Base-by-base conservation (phyloP, 2,329 filamentous ascomycete species). In the Colletotrichum sp. region DNA sequence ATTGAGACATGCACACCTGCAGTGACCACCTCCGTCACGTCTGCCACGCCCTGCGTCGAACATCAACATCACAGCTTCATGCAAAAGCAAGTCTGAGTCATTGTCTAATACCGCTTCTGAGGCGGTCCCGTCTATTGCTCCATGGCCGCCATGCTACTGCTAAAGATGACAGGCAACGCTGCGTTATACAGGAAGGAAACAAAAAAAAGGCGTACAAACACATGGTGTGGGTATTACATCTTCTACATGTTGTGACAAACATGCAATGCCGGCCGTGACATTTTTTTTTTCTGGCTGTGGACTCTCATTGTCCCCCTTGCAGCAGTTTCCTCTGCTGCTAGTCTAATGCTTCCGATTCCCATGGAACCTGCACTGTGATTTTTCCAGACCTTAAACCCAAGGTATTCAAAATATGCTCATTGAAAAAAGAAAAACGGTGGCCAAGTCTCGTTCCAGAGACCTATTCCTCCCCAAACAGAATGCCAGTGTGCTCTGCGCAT, bases 401-500 rank as follows among this genome's bases (percentile, higher is more conserved):
- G 28, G 44, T 28, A 24, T 34, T 65, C 52, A 62, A 39, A 32
- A 36, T 60, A 65, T 69, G 70, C 70, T 65, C 44, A 52, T 21
- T 62, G 18, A 64, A 36, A 34, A 8, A 69, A 67, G 39, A 32
- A 24, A 64, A 21, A 16, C 13, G 21, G 24, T 15, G 30, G n/a
- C n/a, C n/a, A 3, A 10, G 59, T 8, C 26, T 68, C 60, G 21
- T 59, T 18, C 26, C 26, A 12, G 24, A 49, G 67, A 52, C 24
- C 59, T 49, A 75, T 21, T 75, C 71, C 44, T 77, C 75, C 10
- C 75, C 77, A 52, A 78, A 78, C 26, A 78, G 10, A n/a, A 76
- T 69, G 13, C 49, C 55, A 24, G 66, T 36, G 49, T 76, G 71
- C 69, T 77, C 69, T 9, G 70, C 69, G 64, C 77, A 78, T 5